Base-by-base conservation (phyloP, 2,329 filamentous ascomycete genomes). In the Plectosphaerella plurivora region DNA sequence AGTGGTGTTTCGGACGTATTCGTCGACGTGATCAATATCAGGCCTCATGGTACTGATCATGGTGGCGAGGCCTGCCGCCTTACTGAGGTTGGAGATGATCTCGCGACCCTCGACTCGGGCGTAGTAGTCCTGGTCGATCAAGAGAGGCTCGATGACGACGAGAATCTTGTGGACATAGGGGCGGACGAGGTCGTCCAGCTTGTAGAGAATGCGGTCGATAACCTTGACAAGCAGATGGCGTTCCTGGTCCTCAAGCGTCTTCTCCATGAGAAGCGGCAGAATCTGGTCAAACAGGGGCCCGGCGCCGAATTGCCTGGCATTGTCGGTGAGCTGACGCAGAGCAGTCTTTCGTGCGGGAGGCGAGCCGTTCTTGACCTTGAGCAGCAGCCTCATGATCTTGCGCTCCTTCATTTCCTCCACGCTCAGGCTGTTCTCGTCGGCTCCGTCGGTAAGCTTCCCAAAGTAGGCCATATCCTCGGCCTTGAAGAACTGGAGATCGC, bases 21-120 rank as follows among this genome's bases (percentile, higher is more conserved):
- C 94, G 63, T 99, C 94, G 24, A 95, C 89, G 63, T 99, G 94
- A 63, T 99, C 94, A 59, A 99, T 96, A 81, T 99, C 94, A 0
- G 94, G 95, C 64, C 94, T 83, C 94, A 99, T 99, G 9, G 92
- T 96, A 73, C 91, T 96, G 68, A 99, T 99, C 94, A 99, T 99
- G 61, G 95, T 94, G 16, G 94, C 94, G 51, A 99, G 82, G 66
- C 94, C 95, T 56, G 95, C 94, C 22, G 94, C 94, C 72, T 99
- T 99, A 67, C 89, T 89, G 48, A 99, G 83, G 68, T 99, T 99
- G 51, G 93, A 97, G 62, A 99, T 99, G 62, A 99, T 99, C 69
- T 99, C 94, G 61, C 94, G 90, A 70, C 94, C 94, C 71, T 99
- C 94, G 5, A 99, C 94, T 68, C 94, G 88, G 42, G 95, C 94